These are phyloP conservation scores for Setomelanomma holmii DNA, from an alignment of 2,329 filamentous ascomycete genomes.

Conservation along the genomic window DNA sequence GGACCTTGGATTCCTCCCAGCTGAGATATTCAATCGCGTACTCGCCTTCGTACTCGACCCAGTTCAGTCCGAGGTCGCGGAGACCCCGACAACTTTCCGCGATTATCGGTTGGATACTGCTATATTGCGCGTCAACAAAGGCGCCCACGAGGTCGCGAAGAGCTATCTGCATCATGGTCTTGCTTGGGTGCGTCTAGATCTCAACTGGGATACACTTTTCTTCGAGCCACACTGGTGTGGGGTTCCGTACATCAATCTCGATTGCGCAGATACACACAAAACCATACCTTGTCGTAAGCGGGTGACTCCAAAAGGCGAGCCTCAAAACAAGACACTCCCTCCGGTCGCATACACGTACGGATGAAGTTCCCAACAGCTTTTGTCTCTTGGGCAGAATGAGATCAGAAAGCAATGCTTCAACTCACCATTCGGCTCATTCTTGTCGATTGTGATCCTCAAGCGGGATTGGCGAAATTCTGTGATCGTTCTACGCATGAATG, in stretches of 20 bases:
- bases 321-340: neutral
- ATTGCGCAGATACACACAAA: neutral
- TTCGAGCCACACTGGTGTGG: constrained; percentile 1
- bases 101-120: neutral
- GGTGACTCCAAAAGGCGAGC: neutral
- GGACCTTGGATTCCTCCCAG: neutral
- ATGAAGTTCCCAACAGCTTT: neutral
- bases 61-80: neutral
- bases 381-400: neutral
- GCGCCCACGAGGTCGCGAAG: neutral
- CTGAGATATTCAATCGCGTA: neutral
- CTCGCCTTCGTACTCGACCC: neutral
- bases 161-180: neutral
- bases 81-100: neutral
- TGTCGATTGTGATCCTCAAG: neutral
- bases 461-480: neutral
- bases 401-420: neutral
- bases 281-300: neutral
- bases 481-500: neutral
- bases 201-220: constrained; percentile 1
- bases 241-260: neutral
- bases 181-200: neutral
- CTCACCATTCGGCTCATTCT: neutral
- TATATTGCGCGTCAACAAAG: neutral
- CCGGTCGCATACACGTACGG: neutral